Conservation (phyloP, 1,284 basidiomycete genomes). For the Ustilago lituana region DNA sequence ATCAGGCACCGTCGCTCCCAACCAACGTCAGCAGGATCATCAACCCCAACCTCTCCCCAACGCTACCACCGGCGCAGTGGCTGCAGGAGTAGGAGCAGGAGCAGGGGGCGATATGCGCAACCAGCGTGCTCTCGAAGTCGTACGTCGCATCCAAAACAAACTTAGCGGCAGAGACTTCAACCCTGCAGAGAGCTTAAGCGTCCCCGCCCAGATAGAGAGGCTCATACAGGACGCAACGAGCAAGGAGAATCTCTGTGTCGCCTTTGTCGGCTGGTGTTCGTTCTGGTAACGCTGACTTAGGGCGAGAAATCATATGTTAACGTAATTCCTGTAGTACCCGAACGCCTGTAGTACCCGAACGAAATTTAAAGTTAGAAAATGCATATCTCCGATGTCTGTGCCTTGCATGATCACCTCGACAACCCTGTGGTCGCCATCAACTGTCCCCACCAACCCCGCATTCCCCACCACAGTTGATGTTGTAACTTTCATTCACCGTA, state of each 20-base stretch:
- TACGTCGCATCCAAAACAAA: slow-evolving; percentile 65
- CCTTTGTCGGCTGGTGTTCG: slow-evolving; percentile 65
- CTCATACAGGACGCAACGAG: slow-evolving; percentile 63
- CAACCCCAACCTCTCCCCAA: too few relatives aligned
- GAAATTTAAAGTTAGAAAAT: too few relatives aligned
- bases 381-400: too few relatives aligned
- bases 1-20: slow-evolving; percentile 3
- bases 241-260: slow-evolving; percentile 63
- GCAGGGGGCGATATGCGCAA: slow-evolving; percentile 52
- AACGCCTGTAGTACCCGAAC: too few relatives aligned
- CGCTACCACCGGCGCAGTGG: neutral
- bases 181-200: slow-evolving; percentile 49
- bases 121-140: slow-evolving; percentile 63
- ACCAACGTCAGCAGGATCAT: slow-evolving; percentile 10
- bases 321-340: too few relatives aligned
- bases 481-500: too few relatives aligned
- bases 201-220: slow-evolving; percentile 60
- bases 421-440: too few relatives aligned
- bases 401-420: too few relatives aligned
- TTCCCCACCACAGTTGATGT: too few relatives aligned
- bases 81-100: neutral
- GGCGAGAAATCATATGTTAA: neutral
- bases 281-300: slow-evolving; percentile 60
- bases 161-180: slow-evolving; percentile 63
- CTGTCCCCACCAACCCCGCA: too few relatives aligned